Evolutionary conservation across 2,329 filamentous ascomycete species (phyloP).

Genomic region (Allantophomopsis cytisporea): DNA sequence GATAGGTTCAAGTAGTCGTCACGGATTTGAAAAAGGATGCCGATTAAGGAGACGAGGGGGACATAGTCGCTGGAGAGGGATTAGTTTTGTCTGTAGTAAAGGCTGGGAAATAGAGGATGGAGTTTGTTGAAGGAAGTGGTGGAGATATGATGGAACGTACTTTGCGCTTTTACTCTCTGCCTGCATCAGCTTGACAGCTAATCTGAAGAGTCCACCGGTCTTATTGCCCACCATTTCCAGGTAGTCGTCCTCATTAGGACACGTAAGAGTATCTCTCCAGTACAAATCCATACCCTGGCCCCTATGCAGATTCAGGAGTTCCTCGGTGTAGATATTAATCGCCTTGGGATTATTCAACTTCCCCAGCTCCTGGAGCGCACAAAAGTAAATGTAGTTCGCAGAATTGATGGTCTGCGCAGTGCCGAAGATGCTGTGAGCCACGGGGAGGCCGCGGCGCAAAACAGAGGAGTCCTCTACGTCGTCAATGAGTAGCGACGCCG

Average conservation of each 20-base stretch:
- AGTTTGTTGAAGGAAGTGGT: background rate
- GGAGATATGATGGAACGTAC: slow-evolving; percentile 13
- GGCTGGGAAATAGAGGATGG: background rate
- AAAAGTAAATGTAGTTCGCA: slow-evolving; percentile 82
- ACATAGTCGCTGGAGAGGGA: slow-evolving; percentile 46
- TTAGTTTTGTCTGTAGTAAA: slow-evolving; percentile 2
- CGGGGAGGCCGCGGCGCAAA: slow-evolving; percentile 66
- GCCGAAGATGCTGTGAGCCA: slow-evolving; percentile 75
- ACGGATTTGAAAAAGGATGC: slow-evolving; percentile 79
- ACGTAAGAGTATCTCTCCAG: slow-evolving; percentile 76
- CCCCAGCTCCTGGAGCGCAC: slow-evolving; percentile 61
- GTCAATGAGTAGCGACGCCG: slow-evolving; percentile 70
- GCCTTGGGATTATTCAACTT: slow-evolving; percentile 54
- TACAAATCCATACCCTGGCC: slow-evolving; percentile 88
- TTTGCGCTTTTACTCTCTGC: slow-evolving; percentile 42
- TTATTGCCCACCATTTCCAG: slow-evolving; percentile 92
- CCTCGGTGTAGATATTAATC: slow-evolving; percentile 64
- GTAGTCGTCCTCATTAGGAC: slow-evolving; percentile 78
- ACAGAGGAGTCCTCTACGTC: slow-evolving; percentile 76
- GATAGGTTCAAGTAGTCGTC: slow-evolving; percentile 90
- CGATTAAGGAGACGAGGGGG: slow-evolving; percentile 73
- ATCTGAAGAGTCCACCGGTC: slow-evolving; percentile 73
- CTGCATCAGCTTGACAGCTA: slow-evolving; percentile 82
- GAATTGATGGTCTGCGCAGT: slow-evolving; percentile 82
- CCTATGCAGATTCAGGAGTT: slow-evolving; percentile 71